Base-by-base conservation (phyloP, 2,329 filamentous ascomycete species). In the Uncinocarpus reesii region DNA sequence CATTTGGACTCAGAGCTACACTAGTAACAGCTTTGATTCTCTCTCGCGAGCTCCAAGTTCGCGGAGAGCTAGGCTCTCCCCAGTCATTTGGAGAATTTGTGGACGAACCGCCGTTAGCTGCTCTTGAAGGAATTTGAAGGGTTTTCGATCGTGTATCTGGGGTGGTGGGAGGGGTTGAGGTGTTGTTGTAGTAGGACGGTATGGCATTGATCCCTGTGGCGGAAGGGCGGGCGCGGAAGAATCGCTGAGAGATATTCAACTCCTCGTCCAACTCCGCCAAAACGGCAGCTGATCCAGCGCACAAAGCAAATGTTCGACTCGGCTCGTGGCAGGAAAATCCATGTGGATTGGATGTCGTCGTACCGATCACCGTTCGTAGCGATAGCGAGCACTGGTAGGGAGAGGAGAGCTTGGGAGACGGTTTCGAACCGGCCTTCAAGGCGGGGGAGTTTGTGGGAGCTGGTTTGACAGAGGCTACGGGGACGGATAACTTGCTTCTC, bases 21-120 rank as follows among this genome's bases (percentile, higher is more conserved):
- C 89, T 94, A 4, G 89, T 95, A 1, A 89, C 87, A 15, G 92
- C 86, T 69, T 96, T 96, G 62, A 96, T 89, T 56, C 88, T 80
- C 65, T 96, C 92, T 55, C 86, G 80, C 48, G 86, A 92, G 1
- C 86, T 88, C 83, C 86, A 90, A 10, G 83, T 86, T 63, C 82
- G 86, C 44, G 77, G 80, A 34, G 62, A 69, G 5, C 69, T 70
- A 26, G 69, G 72, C 41, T 95, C 89, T 11, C 62, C 60, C 62
- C 70, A 71, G 48, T 78, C 76, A 45, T 63, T 65, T 6, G 75
- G 72, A 13, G 76, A 74, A 6, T 64, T 67, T 47, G 66, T 65
- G 18, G 67, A 63, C 24, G 66, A 63, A 49, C 59, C 63, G 43
- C 66, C 64, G 47, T 69, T 62, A n/a, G 72, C 71, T 38, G 38